Evolutionary conservation across 2,329 filamentous ascomycete species (phyloP), one percentile per base, ranked within the genome.

Genomic region (Ambrosiella xylebori): DNA sequence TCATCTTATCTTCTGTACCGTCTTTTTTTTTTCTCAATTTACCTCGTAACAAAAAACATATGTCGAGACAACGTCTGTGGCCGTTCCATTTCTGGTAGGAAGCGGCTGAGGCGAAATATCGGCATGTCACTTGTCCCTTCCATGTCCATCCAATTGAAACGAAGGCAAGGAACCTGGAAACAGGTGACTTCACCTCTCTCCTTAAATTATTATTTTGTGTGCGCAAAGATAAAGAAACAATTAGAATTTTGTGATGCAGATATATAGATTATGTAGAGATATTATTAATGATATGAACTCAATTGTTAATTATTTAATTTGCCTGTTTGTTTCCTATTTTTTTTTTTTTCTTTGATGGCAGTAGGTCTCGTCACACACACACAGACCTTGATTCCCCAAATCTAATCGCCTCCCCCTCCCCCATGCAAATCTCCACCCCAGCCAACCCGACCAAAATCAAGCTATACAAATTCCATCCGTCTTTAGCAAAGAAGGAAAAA

Each of bases 81-180:
- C 44, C 37, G 51, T 53, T 53, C 51, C 51, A 40, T 53, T 17
- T 53, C 51, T 56, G 54, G 54, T 13, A 47, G 54, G 54, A 56
- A 56, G 54, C 54, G 54, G 40, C 54, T 56, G 54, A 56, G 54
- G 54, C 54, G 40, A 56, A 56, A 56, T 56, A 56, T 56, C 54
- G 54, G 44, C 40, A 56, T 56, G 40, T 56, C 54, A 56, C 38
- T 56, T 41, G 51, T 53, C 51, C 51, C 51, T 53, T 53, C 51
- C 51, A 53, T 53, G 51, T 39, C 51, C 12, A 36, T 37, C 51
- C 51, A 53, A 53, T 53, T 53, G 51, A 53, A 53, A 53, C 51
- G 35, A 53, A 39, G n/a, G 37, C 51, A 53, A 38, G 51, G 51
- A 53, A 53, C 35, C 35, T 47, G 12, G 44, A 11, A 47, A 47